Base-by-base conservation (phyloP, 441 rosid genomes). In the Jatropha multifida region DNA sequence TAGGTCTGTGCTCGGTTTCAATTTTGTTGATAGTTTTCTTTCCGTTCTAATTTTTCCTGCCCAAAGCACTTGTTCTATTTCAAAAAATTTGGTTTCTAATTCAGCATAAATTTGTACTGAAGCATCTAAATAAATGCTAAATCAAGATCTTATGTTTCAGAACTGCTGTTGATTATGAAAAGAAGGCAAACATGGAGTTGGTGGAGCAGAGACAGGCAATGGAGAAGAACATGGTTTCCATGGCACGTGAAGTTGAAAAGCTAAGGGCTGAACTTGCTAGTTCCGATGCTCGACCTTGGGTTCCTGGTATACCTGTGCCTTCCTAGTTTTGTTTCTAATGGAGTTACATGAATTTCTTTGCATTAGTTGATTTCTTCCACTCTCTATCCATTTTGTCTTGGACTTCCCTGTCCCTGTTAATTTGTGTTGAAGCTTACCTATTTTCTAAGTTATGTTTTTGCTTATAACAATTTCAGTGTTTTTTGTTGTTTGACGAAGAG, bases 171-270 rank as follows among this genome's bases (percentile, higher is more conserved):
- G 98, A 94, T 71, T 94, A 83, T 81, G 99, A 96, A 84, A 94
- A 94, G 94, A 94, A 96, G 85, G 94, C 88, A 73, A 94, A 92
- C 79, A 81, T 94, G 75, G 97, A 96, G 88, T 85, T 96, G 78
- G 81, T 94, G 85, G 98, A 94, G 77, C 98, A 92, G 80, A 84
- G 98, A 80, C 97, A 91, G 79, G 86, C 85, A 74, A 94, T 94
- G 97, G 99, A 96, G 86, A 96, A 90, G 87, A 91, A 85, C 81
- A 74, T 94, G 93, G 90, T 94, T 80, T 90, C 97, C 68, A 91
- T 96, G 99, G 98, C 99, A 17, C 97, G 98, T 20, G 99, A 96
- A 83, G 96, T 96, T 78, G 99, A 96, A 82, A 94, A 90, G 85
- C 87, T 94, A 68, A 90, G 95, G 20, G 98, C 98, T 65, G 98